A percentile compares a stretch with the other conserved stretches of the same genome.
Evolutionary conservation across 805 yeast genomes (phyloP).

Genomic region (Wickerhamiella vanderwaltii): DNA sequence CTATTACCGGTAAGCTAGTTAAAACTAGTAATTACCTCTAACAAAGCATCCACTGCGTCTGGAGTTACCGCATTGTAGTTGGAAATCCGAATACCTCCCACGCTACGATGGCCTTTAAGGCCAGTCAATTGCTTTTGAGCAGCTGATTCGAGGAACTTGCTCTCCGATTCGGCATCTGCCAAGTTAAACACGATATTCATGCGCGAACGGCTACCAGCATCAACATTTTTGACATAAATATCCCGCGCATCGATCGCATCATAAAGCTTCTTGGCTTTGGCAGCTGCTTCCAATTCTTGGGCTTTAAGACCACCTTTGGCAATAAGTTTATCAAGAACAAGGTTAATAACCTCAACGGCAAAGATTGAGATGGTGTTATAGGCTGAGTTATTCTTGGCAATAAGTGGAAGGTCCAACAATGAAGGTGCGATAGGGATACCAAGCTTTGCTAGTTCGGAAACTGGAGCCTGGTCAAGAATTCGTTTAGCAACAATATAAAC

Average conservation of each 20-base stretch:
- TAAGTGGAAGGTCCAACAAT: constrained; percentile 77
- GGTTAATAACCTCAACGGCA: constrained; percentile 72
- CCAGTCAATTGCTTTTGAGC: constrained; percentile 51
- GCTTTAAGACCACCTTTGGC: constrained; percentile 57
- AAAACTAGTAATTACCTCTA: constrained; percentile 14
- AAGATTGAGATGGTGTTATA: constrained; percentile 94
- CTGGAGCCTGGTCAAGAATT: constrained; percentile 49
- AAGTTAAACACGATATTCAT: constrained; percentile 92
- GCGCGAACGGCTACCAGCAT: constrained; percentile 51
- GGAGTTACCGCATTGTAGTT: constrained; percentile 75
- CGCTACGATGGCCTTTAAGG: constrained; percentile 90
- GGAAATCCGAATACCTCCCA: constrained; percentile 93
- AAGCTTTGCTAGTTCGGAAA: constrained; percentile 44
- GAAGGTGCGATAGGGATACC: constrained; percentile 77
- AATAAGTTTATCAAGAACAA: constrained; percentile 56
- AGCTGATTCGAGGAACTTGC: constrained; percentile 59
- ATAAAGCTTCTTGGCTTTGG: constrained; percentile 57
- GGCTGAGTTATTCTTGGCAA: constrained; percentile 78
- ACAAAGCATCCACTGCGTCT: constrained; percentile 24
- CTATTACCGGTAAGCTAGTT: too few relatives aligned
- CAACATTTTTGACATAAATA: constrained; percentile 57
- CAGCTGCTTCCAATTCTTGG: constrained; percentile 45
- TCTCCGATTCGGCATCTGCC: constrained; percentile 47
- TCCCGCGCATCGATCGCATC: constrained; percentile 46
- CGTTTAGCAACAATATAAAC: constrained; percentile 79